Evolutionary conservation across 1,284 basidiomycete species (phyloP).

Genomic region (Rhodotorula glutinis): DNA sequence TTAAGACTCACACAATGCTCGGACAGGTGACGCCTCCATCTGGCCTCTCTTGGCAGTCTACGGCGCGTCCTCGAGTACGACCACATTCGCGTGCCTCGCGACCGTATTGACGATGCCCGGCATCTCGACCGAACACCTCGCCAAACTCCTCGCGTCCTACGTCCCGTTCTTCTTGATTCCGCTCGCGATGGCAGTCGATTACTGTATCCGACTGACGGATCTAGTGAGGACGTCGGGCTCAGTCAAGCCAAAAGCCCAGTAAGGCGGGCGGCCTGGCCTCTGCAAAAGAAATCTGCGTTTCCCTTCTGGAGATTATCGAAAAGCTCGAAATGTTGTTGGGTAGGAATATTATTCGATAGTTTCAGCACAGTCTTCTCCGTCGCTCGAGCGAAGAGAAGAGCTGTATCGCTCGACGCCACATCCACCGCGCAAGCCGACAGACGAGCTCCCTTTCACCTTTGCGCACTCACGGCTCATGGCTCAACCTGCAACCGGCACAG

Average conservation of each 20-base stretch:
- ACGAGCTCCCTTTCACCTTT: too few species aligned
- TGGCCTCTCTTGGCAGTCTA: slow-evolving; percentile 66
- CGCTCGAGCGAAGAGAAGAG: too few species aligned
- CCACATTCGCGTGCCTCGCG: slow-evolving; percentile 66
- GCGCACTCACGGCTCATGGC: too few species aligned
- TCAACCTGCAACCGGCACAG: too few species aligned
- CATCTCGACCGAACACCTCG: slow-evolving; percentile 20
- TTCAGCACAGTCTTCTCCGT: too few species aligned
- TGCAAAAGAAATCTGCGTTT: too few species aligned
- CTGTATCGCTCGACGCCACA: too few species aligned
- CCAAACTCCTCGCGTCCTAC: slow-evolving; percentile 66
- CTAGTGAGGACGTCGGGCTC: slow-evolving; percentile 27
- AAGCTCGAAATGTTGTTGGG: too few species aligned
- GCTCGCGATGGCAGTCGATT: slow-evolving; percentile 67
- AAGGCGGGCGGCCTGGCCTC: neutral
- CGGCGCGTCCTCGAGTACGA: slow-evolving; percentile 71
- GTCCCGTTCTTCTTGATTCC: slow-evolving; percentile 72
- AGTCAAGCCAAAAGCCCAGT: neutral
- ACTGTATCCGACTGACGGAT: slow-evolving; percentile 56
- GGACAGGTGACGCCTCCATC: slow-evolving; percentile 54
- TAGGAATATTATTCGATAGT: too few species aligned
- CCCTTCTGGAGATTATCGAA: too few species aligned
- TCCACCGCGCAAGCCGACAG: too few species aligned
- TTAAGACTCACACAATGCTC: slow-evolving; percentile 14
- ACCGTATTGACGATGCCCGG: slow-evolving; percentile 57